These are phyloP conservation scores for Phialemoniopsis sp. DNA, from an alignment of 2,329 filamentous ascomycete genomes.

Conservation along the genomic window DNA sequence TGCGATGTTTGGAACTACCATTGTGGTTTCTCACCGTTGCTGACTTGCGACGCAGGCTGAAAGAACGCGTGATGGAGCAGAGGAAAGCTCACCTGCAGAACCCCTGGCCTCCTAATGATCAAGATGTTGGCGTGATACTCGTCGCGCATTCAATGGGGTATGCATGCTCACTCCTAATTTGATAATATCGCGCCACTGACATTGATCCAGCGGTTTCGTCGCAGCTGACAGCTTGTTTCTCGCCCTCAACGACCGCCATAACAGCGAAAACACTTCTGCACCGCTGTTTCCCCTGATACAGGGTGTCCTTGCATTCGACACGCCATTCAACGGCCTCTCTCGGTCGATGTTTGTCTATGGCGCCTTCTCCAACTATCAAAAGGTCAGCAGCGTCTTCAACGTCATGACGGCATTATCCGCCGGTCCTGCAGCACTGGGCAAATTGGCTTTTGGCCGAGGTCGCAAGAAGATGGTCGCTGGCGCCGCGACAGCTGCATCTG, in stretches of 20 bases:
- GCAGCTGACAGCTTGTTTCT: constrained; percentile 77
- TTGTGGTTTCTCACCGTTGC: too few species aligned
- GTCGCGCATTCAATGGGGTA: constrained; percentile 80
- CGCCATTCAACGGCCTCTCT: constrained; percentile 69
- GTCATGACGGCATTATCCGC: constrained; percentile 51
- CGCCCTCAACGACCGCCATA: constrained; percentile 57
- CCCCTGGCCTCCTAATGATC: constrained; percentile 74
- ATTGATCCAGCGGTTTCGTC: constrained; percentile 63
- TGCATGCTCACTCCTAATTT: constrained; percentile 6
- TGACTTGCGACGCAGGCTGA: constrained; percentile 51
- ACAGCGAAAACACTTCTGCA: constrained; percentile 16
- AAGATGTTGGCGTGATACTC: constrained; percentile 74
- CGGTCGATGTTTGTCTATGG: constrained; percentile 58
- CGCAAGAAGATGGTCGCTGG: constrained; percentile 8
- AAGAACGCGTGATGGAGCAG: constrained; percentile 75
- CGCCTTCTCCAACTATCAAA: constrained; percentile 55
- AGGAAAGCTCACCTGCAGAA: constrained; percentile 65
- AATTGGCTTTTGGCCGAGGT: constrained; percentile 27
- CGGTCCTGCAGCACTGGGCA: constrained; percentile 37
- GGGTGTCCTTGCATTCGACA: constrained; percentile 79
- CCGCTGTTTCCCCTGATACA: constrained; percentile 75
- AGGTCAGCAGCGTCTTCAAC: constrained; percentile 52
- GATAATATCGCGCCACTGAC: constrained; percentile 4
- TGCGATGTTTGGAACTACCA: too few species aligned
- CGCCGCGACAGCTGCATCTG: constrained; percentile 11